phyloP scores from a whole-genome alignment of 2,329 filamentous ascomycete genomes.

The Cyclaneusma minus region DNA sequence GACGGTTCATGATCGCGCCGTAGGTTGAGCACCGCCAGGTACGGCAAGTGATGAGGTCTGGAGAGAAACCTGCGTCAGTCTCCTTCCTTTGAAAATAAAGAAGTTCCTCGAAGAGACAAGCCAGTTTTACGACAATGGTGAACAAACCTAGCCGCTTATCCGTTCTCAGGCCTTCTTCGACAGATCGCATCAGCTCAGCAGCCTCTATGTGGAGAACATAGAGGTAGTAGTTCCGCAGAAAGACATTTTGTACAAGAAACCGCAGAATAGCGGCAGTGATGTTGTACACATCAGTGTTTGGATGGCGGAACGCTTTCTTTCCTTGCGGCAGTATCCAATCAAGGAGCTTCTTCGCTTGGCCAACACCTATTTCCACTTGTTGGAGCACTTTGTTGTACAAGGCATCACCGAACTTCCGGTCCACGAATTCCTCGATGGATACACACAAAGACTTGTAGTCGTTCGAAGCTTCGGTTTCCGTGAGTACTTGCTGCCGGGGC shows the following conservation, averaged over 20 bases:
- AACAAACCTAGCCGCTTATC: slow-evolving; percentile 5
- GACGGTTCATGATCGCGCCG: slow-evolving; percentile 3
- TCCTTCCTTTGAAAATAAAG: too few relatives aligned
- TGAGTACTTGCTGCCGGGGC: slow-evolving; percentile 3
- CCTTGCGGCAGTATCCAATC: slow-evolving; percentile 3
- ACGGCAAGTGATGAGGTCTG: slow-evolving; percentile 4
- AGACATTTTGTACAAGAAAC: slow-evolving; percentile 4
- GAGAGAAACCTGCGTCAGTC: too few relatives aligned
- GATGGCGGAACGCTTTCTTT: slow-evolving; percentile 2
- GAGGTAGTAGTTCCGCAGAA: slow-evolving; percentile 5
- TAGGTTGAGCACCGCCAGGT: slow-evolving; percentile 6
- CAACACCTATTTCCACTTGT: not conserved
- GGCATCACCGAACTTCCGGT: slow-evolving; percentile 4
- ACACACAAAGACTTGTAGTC: slow-evolving; percentile 5
- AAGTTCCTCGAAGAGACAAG: too few relatives aligned
- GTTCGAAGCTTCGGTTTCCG: slow-evolving; percentile 5
- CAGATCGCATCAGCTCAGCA: slow-evolving; percentile 3
- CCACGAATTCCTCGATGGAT: slow-evolving; percentile 6
- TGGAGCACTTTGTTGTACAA: slow-evolving; percentile 1
- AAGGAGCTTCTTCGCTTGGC: slow-evolving; percentile 3
- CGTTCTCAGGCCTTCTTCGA: slow-evolving; percentile 6
- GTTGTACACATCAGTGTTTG: slow-evolving; percentile 7
- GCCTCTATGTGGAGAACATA: slow-evolving; percentile 3
- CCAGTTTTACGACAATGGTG: not conserved
- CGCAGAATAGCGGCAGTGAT: slow-evolving; percentile 6